Base-by-base conservation (phyloP, 2,329 filamentous ascomycete genomes). In the Emydomyces testavorans region DNA sequence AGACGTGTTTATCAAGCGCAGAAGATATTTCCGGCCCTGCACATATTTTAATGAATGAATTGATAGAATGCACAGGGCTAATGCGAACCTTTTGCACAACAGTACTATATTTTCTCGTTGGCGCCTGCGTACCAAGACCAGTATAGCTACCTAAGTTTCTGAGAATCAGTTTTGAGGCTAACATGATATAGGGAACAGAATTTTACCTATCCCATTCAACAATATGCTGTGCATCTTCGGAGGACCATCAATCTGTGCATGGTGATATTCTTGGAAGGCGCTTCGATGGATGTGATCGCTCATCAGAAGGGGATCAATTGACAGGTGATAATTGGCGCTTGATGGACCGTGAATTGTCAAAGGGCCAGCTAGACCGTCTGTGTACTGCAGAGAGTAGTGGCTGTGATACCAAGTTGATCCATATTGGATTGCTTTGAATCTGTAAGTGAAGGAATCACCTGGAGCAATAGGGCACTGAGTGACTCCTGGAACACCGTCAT, bases 381-480 rank as follows among this genome's bases (percentile, higher is more conserved):
- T 57, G 20, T 58, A 59, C 46, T 63, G 60, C 13, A 58, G 45
- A 23, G 53, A 53, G 26, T 56, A 60, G 52, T 64, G 61, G 26
- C 59, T 60, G 39, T 64, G 62, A 38, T 61, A 64, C 61, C 61
- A 64, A 3, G 53, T 55, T 8, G 60, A 58, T 7, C 62, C 62
- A 43, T 60, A 62, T 31, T 59, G 56, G 18, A 53, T 53, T 6
- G 61, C 60, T 28, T 52, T 56, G 51, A 58, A 62, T 7, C 46
- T 53, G 50, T 63, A 64, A 3, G 64, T 69, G 50, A 64, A 62
- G 1, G 54, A 57, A 10, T 55, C 50, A 6, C 58, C 60, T 0
- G 65, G 64, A 10, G 64, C 60, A 35, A 60, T 59, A n/a, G 65
- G 64, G 41, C 66, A 69, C 45, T 69, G 65, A 1, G 65, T 68